Conservation (phyloP, 2,329 filamentous ascomycete species). For the Torrubiellomyces zombiae region DNA sequence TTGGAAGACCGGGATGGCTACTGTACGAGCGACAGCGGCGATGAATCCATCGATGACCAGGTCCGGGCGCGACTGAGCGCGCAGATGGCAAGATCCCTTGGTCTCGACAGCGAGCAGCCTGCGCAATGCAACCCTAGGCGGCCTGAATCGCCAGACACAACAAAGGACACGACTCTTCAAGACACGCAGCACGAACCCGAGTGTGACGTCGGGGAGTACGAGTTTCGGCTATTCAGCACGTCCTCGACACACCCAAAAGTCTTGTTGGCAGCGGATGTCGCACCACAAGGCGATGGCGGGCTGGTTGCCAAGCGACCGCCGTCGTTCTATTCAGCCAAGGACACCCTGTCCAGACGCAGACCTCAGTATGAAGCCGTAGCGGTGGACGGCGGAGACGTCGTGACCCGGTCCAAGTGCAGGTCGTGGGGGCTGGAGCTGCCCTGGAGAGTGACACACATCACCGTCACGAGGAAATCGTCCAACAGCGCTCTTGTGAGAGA, state of each 20-base stretch:
- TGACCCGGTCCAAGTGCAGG: slow-evolving; percentile 23
- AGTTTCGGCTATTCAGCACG: slow-evolving; percentile 41
- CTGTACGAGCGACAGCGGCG: slow-evolving; percentile 10
- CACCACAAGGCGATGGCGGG: slow-evolving; percentile 18
- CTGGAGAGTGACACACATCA: slow-evolving; percentile 36
- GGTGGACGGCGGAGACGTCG: slow-evolving; percentile 33
- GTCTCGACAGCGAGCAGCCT: slow-evolving; percentile 15
- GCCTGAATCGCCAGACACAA: slow-evolving; percentile 1
- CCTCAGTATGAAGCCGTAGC: slow-evolving; percentile 27
- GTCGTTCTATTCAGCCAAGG: slow-evolving; percentile 30
- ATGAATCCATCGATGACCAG: slow-evolving; percentile 18
- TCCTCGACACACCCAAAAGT: slow-evolving; percentile 29
- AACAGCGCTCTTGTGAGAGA: slow-evolving; percentile 6
- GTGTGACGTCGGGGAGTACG: slow-evolving; percentile 24
- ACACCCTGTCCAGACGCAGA: slow-evolving; percentile 18
- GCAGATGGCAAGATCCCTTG: slow-evolving; percentile 29
- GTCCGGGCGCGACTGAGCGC: slow-evolving; percentile 28
- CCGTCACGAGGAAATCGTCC: slow-evolving; percentile 14
- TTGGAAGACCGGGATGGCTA: slow-evolving; percentile 22
- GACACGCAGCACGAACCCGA: slow-evolving; percentile 10
- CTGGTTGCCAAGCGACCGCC: slow-evolving; percentile 20
- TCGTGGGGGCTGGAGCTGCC: slow-evolving; percentile 44
- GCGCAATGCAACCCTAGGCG: background rate
- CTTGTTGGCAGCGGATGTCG: slow-evolving; percentile 27
- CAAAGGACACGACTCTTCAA: slow-evolving; percentile 10